Evolutionary conservation across 495 filamentous ascomycete genomes (phyloP), one percentile per base, ranked within the genome.

Genomic region (Penicillium pulvis): DNA sequence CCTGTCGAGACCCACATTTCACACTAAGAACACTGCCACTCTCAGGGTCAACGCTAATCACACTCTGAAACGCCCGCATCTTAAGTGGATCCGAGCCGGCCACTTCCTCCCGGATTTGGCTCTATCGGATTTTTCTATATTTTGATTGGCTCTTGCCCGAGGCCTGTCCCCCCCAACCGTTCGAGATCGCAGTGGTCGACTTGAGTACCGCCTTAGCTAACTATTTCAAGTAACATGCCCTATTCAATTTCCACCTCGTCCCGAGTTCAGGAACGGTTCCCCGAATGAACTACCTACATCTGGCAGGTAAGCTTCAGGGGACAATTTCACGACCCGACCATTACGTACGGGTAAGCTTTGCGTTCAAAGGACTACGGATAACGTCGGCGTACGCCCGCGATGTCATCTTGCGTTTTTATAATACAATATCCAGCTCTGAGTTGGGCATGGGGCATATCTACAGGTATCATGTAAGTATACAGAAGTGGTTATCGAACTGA

Each of bases 11-110:
- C 60, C 70, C 72, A 68, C 63, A 33, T 31, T 53, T 53, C 28
- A 33, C 65, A 52, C 66, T 60, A 70, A 51, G 54, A 57, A 68
- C 68, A 72, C 70, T 74, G 68, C 70, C 71, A 67, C 70, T 64
- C 47, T 69, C 73, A 71, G 70, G 71, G 62, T 74, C 66, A 58
- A 64, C 66, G 60, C 72, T 72, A 75, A 63, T 56, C 53, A 44
- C 31, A 46, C 64, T 52, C 55, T 77, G 74, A 77, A 77, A 77
- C 74, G 65, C 62, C 54, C 54, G 50, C 53, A 49, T 56, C 31
- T 50, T 49, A 35, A 46, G 50, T 41, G 50, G 50, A 42, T 53
- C 35, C 19, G 36, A 8, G 48, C 52, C 64, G 51, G 53, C 47
- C 41, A 41, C 42, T 57, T 58, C 44, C 42, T 47, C 49, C 53